Evolutionary conservation across 2,329 filamentous ascomycete species (phyloP), one percentile per base, ranked within the genome.

Genomic region (Arthroderma uncinatum): DNA sequence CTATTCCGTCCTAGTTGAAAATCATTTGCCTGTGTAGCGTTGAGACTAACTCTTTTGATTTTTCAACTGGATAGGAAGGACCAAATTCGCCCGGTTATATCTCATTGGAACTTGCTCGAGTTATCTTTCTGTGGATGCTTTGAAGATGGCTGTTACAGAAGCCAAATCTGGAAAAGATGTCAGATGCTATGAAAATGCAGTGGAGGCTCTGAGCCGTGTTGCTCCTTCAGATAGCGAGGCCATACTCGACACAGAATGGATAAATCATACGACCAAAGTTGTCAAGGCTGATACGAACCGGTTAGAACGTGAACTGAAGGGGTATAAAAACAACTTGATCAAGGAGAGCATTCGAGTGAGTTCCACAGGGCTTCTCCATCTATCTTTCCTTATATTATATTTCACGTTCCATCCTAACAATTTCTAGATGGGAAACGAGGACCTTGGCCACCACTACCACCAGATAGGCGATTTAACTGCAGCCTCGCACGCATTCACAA

Each of bases 251-350:
- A 74, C 78, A 21, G 74, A 75, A n/a, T 97, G 92, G 92, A 79
- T 86, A n/a, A 79, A 85, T 6, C 77, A 74, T 58, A 85, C 80
- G 37, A 81, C 84, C 21, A 82, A 81, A 61, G 75, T 79, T 54
- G 88, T 91, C 64, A 81, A 82, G 63, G 73, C 76, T 1, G 86
- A 95, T 70, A 85, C 85, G 0, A 78, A 82, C 57, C 82, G 86
- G n/a, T 77, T 97, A 57, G 89, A 96, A 68, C 76, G 80, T 14
- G 89, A 97, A 71, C 77, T 98, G 19, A 91, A 90, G 70, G 86
- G 85, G 1, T 97, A 97, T 72, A 95, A 93, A 73, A 95, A 96
- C 68, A 98, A 97, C 66, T 75, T 97, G 44, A 90, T 98, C 65
- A 95, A 96, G 70, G 93, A 98, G 74, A 96, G 90, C 74, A 95